phyloP scores from a whole-genome alignment of 1,284 basidiomycete genomes.

The Fomitopsis pinicola region DNA sequence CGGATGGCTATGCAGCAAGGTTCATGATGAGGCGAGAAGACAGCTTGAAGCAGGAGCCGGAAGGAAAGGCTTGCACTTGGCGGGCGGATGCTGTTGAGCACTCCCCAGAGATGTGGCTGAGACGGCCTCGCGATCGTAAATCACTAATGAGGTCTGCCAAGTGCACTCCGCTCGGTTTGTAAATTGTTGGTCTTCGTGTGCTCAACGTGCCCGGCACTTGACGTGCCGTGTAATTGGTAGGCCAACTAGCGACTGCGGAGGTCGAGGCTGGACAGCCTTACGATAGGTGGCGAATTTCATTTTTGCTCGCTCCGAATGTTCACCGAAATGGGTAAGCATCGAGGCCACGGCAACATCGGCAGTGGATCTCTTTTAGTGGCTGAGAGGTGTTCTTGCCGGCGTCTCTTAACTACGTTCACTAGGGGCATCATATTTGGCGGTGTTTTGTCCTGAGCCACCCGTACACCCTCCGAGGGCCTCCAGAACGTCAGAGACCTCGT shows the following conservation, averaged over 20 bases:
- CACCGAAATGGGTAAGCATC: not conserved
- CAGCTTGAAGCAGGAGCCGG: not conserved
- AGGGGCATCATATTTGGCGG: not conserved
- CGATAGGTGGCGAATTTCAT: not conserved
- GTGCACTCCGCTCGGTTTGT: not conserved
- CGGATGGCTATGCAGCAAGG: not conserved
- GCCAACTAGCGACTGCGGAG: not conserved
- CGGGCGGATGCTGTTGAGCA: not conserved
- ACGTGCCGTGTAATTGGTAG: not conserved
- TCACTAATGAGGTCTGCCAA: not conserved
- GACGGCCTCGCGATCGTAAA: not conserved
- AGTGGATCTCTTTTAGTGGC: not conserved
- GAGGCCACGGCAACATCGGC: not conserved
- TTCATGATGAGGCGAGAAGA: not conserved
- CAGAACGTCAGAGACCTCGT: not conserved
- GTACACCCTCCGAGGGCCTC: not conserved
- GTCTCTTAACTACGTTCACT: conserved; percentile 2
- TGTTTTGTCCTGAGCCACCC: not conserved
- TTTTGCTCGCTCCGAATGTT: not conserved
- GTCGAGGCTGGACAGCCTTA: not conserved
- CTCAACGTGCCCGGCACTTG: not conserved
- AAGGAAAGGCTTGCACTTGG: not conserved
- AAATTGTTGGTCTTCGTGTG: not conserved
- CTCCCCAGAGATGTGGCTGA: not conserved
- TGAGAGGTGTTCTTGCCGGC: not conserved